Evolutionary conservation across 768 basidiomycete species (phyloP).

Genomic region (Boletus vinaceobasis): DNA sequence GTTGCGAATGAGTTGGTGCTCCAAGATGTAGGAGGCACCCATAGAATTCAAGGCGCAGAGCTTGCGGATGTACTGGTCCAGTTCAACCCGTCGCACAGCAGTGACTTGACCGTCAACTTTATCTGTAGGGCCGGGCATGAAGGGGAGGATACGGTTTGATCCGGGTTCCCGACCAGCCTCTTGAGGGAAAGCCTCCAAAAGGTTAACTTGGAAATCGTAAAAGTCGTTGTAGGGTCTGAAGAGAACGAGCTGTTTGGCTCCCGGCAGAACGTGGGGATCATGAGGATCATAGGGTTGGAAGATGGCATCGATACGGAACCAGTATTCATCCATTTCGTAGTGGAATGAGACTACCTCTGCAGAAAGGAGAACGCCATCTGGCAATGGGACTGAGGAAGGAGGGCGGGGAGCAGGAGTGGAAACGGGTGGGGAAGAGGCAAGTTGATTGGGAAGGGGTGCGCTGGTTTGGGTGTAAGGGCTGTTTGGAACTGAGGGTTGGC

Average conservation of each 20-base stretch:
- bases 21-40: constrained; percentile 76
- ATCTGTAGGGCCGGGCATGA: constrained; percentile 93
- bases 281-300: constrained; percentile 78
- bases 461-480: constrained; percentile 37
- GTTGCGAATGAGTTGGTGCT: constrained; percentile 72
- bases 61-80: constrained; percentile 84
- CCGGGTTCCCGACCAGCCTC: constrained; percentile 82
- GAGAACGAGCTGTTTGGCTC: constrained; percentile 75
- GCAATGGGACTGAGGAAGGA: constrained; percentile 49
- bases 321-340: constrained; percentile 92
- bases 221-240: constrained; percentile 98
- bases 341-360: constrained; percentile 97
- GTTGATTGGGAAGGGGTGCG: constrained; percentile 5
- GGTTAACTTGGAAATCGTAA: constrained; percentile 91
- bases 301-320: constrained; percentile 91
- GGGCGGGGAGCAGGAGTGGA: constrained; percentile 29
- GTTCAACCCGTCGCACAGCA: constrained; percentile 71
- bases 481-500: constrained; percentile 41
- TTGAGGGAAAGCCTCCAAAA: constrained; percentile 82
- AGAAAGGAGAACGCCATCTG: constrained; percentile 79
- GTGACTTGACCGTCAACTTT: constrained; percentile 83
- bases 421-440: constrained; percentile 5
- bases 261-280: constrained; percentile 54
- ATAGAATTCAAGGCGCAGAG: constrained; percentile 67
- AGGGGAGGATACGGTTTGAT: constrained; percentile 78